A percentile compares a stretch with the other conserved stretches of the same genome.
These are phyloP conservation scores for Dictyophora rubrovolvata DNA, from an alignment of 768 basidiomycete species.

Conservation along the genomic window DNA sequence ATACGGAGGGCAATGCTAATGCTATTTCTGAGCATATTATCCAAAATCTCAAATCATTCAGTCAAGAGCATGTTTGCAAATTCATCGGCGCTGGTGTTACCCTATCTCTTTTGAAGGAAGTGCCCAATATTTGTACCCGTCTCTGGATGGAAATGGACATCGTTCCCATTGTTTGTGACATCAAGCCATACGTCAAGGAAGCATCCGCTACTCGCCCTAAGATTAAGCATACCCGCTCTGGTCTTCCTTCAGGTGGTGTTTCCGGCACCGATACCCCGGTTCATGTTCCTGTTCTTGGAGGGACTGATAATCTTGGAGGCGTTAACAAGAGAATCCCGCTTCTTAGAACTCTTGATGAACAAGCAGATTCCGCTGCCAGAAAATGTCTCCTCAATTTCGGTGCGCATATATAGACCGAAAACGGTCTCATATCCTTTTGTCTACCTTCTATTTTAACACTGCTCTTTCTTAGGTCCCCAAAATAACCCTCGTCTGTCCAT, in stretches of 20 bases:
- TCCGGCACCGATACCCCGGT: constrained; percentile 66
- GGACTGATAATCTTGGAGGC: constrained; percentile 30
- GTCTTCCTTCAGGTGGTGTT: constrained; percentile 46
- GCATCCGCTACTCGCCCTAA: constrained; percentile 62
- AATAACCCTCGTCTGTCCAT: constrained; percentile 80
- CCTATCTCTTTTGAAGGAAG: constrained; percentile 58
- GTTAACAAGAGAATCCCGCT: constrained; percentile 56
- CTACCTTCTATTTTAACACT: background rate
- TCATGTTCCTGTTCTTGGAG: constrained; percentile 42
- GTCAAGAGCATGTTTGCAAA: constrained; percentile 71
- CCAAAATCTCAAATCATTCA: constrained; percentile 60
- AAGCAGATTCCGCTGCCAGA: constrained; percentile 78
- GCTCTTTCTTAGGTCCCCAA: constrained; percentile 56
- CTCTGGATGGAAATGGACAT: constrained; percentile 79
- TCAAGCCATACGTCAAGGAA: constrained; percentile 58
- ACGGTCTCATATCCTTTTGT: no score
- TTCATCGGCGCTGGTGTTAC: constrained; percentile 80
- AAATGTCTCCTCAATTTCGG: constrained; percentile 58
- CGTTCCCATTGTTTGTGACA: constrained; percentile 59
- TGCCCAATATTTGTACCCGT: constrained; percentile 77
- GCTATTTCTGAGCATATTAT: constrained; percentile 57
- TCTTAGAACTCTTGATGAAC: constrained; percentile 69
- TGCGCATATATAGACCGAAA: constrained; percentile 1
- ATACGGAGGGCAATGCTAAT: constrained; percentile 44
- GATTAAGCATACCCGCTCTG: constrained; percentile 59